Base-by-base conservation (phyloP, 2,329 filamentous ascomycete species). In the Berkeleyomyces rouxiae region DNA sequence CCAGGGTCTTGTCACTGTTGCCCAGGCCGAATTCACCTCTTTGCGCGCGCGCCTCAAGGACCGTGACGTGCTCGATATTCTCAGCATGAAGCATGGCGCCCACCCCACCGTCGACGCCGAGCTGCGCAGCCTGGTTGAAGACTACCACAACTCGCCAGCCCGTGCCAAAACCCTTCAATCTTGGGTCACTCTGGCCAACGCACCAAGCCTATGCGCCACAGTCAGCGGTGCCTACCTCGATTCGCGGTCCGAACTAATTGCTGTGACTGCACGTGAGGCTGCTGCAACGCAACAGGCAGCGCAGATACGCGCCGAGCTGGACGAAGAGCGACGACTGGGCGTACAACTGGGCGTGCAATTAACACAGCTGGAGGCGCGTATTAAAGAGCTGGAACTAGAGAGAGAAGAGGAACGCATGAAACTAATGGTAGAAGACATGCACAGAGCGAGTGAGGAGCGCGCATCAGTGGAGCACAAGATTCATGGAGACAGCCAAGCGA, bases 101-200 rank as follows among this genome's bases (percentile, higher is more conserved):
- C 63, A 64, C 37, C 39, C 33, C 10, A 40, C n/a, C 23, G 63
- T 64, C n/a, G 63, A 64, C 46, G 43, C 53, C 7, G 43, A 40
- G 6, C 43, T 64, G 36, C 49, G 58, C 9, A 36, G 42, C 7
- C 42, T 64, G 7, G 46, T 64, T 39, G 51, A 61, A 39, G 36
- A 43, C 23, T 61, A 61, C 40, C 63, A 64, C 13, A 43, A 23
- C 40, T 58, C 49, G 16, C 49, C 43, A 2, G 63, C 44, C 16
- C 51, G 43, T 5, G 63, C 59, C 2, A 36, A 51, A 31, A 44
- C 44, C n/a, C 31, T 64, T 4, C 63, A 61, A 51, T 31, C 39
- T 7, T 64, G 63, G 63, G 53, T 64, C 33, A 61, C 63, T 4
- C 40, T 61, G 36, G 59, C 59, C n/a, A 64, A 64, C 43, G 63